Conservation (phyloP, 2,329 filamentous ascomycete species). For the Trichothecium sympodiale region DNA sequence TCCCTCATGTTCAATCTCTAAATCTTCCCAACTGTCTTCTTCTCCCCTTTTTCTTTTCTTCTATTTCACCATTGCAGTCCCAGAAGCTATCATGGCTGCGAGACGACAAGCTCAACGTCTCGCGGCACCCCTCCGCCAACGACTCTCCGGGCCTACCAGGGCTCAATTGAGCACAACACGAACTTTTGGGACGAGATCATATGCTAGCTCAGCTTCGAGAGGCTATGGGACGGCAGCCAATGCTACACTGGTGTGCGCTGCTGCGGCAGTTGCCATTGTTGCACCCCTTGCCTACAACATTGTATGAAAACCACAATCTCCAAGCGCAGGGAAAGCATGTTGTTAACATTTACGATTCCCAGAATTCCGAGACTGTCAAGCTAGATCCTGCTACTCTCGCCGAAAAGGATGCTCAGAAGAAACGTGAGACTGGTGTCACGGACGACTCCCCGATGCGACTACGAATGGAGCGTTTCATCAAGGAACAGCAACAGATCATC, state of each 20-base stretch:
- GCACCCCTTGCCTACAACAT: conserved; percentile 46
- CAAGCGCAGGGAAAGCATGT: not conserved
- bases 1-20: conserved; percentile 1
- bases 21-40: not conserved
- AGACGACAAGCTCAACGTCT: conserved; percentile 17
- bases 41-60: not conserved
- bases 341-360: not conserved
- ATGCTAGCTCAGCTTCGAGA: conserved; percentile 9
- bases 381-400: conserved; percentile 63
- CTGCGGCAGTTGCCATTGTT: conserved; percentile 36
- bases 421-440: conserved; percentile 57
- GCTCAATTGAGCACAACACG: conserved; percentile 15
- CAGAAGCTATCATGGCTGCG: conserved; percentile 16
- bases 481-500: conserved; percentile 82
- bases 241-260: conserved; percentile 19
- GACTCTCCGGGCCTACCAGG: conserved; percentile 11
- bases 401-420: conserved; percentile 71
- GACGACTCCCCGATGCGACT: conserved; percentile 87
- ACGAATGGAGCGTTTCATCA: conserved; percentile 94
- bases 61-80: not conserved
- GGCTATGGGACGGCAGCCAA: conserved; percentile 9
- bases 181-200: conserved; percentile 15
- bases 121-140: conserved; percentile 16
- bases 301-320: conserved; percentile 25
- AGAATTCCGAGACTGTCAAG: conserved; percentile 10